phyloP scores from a whole-genome alignment of 2,329 filamentous ascomycete species.

The Cercospora canescens region DNA sequence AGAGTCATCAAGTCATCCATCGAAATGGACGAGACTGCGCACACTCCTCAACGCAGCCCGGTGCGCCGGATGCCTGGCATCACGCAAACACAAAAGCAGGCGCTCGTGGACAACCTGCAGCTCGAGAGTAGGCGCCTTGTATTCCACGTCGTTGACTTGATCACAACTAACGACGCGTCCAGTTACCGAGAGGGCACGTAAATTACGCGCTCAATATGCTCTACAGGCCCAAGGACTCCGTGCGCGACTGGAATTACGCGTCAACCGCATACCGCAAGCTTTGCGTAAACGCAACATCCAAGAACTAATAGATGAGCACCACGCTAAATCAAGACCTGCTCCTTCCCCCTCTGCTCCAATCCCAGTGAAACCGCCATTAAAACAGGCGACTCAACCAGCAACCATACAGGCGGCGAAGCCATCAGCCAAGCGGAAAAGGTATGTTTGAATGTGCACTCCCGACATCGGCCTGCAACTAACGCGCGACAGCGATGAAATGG shows the following conservation, averaged over 20 bases:
- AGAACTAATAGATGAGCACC: conserved; percentile 66
- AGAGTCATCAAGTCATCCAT: not conserved
- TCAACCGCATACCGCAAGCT: conserved; percentile 84
- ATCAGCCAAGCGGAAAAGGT: conserved; percentile 27
- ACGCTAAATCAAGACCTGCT: conserved; percentile 31
- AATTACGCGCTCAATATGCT: conserved; percentile 84
- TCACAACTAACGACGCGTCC: conserved; percentile 24
- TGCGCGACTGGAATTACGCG: conserved; percentile 84
- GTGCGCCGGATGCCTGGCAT: conserved; percentile 32
- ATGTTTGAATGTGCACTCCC: not conserved
- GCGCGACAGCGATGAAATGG: conserved; percentile 60
- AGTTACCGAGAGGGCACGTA: conserved; percentile 87
- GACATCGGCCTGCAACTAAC: not conserved
- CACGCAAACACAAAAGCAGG: conserved; percentile 70
- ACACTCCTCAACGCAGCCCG: conserved; percentile 26
- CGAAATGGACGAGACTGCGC: conserved; percentile 17
- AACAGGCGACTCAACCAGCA: conserved; percentile 8
- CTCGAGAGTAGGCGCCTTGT: conserved; percentile 67
- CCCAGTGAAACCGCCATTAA: conserved; percentile 11
- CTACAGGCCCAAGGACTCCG: conserved; percentile 83
- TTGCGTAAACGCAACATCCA: conserved; percentile 79
- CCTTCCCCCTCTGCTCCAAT: conserved; percentile 25
- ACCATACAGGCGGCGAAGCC: conserved; percentile 16
- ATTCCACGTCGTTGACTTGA: not conserved
- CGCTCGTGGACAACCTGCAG: conserved; percentile 84